phyloP scores from a whole-genome alignment of 257 asterid genomes.

The Scutellaria baicalensis region DNA sequence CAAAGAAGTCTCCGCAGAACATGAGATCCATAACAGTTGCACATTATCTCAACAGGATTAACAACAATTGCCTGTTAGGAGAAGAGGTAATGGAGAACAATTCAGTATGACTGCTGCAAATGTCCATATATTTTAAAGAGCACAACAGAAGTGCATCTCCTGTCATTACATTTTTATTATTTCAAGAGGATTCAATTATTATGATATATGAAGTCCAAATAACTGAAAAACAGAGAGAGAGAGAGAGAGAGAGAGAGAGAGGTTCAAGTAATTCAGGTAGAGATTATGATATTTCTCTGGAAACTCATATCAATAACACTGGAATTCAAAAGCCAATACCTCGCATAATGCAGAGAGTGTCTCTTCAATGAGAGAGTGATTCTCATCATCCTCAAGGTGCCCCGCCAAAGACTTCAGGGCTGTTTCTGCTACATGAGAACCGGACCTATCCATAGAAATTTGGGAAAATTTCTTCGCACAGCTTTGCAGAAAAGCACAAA shows the following conservation, averaged over 20 bases:
- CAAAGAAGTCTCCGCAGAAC: constrained; percentile 85
- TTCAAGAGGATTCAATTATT: background rate
- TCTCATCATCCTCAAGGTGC: constrained; percentile 65
- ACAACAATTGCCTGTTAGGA: constrained; percentile 51
- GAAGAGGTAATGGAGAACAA: background rate
- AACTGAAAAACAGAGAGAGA: background rate
- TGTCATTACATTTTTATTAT: background rate
- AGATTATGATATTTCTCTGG: background rate
- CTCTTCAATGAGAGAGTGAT: constrained; percentile 46
- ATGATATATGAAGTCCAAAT: background rate
- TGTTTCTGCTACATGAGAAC: constrained; percentile 96
- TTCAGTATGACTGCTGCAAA: background rate
- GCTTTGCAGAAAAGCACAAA: constrained; percentile 63
- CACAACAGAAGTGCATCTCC: background rate
- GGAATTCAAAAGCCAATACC: constrained; percentile 31
- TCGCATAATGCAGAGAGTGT: constrained; percentile 55
- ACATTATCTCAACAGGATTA: constrained; percentile 70
- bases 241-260: background rate
- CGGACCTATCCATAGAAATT: constrained; percentile 77
- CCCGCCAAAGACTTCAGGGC: constrained; percentile 72
- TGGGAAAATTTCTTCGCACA: constrained; percentile 51
- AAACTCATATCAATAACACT: background rate
- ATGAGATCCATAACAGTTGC: constrained; percentile 94
- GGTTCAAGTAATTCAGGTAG: background rate
- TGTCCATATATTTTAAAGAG: background rate